phyloP scores from a whole-genome alignment of 2,329 filamentous ascomycete genomes.

The Monosporascus sp. region DNA sequence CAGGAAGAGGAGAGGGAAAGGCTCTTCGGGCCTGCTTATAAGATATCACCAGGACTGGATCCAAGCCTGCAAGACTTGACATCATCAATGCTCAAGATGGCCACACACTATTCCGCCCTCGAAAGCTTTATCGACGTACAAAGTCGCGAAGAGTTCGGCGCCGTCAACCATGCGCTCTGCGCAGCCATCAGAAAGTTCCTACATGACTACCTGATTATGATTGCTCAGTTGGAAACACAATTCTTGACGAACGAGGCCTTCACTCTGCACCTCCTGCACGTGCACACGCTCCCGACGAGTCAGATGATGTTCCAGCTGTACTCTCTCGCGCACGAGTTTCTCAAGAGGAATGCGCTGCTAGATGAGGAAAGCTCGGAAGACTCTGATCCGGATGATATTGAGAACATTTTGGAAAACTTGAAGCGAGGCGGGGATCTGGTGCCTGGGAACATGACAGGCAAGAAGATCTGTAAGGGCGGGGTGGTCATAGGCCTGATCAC shows the following conservation, averaged over 20 bases:
- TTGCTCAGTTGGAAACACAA: slow-evolving; percentile 90
- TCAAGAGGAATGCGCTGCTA: slow-evolving; percentile 81
- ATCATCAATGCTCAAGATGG: slow-evolving; percentile 85
- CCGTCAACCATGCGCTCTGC: slow-evolving; percentile 92
- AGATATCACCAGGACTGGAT: slow-evolving; percentile 76
- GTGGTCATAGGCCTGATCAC: slow-evolving; percentile 87
- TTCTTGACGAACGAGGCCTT: slow-evolving; percentile 84
- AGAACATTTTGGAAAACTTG: slow-evolving; percentile 87
- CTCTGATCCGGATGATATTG: slow-evolving; percentile 75
- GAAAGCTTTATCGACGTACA: slow-evolving; percentile 93
- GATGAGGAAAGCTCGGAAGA: slow-evolving; percentile 72
- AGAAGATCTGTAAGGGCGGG: slow-evolving; percentile 95
- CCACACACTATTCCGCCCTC: slow-evolving; percentile 85
- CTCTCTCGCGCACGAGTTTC: slow-evolving; percentile 76
- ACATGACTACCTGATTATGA: slow-evolving; percentile 88
- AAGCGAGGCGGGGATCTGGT: slow-evolving; percentile 79
- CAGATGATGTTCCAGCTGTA: slow-evolving; percentile 92
- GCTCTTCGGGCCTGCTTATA: slow-evolving; percentile 74
- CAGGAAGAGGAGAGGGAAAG: slow-evolving; percentile 81
- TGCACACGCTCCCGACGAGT: slow-evolving; percentile 83
- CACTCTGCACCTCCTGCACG: slow-evolving; percentile 86
- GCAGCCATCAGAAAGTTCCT: slow-evolving; percentile 88
- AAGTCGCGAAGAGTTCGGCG: slow-evolving; percentile 85
- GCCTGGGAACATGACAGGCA: slow-evolving; percentile 71
- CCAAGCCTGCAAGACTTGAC: slow-evolving; percentile 87